Conservation (phyloP, 1,284 basidiomycete species). For the Trichosporon coremiiforme region DNA sequence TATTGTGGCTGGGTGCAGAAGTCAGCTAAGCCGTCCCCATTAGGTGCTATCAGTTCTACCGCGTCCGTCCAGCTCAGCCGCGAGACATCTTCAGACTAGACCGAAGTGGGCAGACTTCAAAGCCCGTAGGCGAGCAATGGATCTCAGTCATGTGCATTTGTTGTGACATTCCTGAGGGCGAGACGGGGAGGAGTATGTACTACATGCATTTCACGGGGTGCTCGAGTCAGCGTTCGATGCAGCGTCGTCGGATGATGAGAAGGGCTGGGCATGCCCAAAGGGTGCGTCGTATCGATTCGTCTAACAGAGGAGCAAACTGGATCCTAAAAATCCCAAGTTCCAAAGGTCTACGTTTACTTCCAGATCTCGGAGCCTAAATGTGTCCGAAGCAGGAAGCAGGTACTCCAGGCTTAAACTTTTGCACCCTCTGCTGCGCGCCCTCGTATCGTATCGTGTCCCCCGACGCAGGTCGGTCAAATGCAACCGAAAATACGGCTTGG, state of each 20-base stretch:
- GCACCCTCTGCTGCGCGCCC: too few species aligned
- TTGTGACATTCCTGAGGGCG: background rate
- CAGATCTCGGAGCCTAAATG: conserved; percentile 12
- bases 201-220: too few species aligned
- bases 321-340: background rate
- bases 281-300: background rate
- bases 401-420: background rate
- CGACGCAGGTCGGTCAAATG: background rate
- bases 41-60: background rate
- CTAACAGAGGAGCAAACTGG: background rate
- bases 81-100: background rate
- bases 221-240: background rate
- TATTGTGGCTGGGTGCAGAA: background rate
- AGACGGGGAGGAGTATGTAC: background rate
- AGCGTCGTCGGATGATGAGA: background rate
- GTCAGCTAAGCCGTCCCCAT: background rate
- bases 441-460: background rate
- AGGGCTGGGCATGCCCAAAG: background rate
- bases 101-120: conserved; percentile 1
- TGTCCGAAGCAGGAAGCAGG: conserved; percentile 2
- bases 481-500: background rate
- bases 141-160: background rate
- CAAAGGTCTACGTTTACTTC: background rate
- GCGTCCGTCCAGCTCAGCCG: background rate
- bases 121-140: background rate